Evolutionary conservation across 352 stramenopile species (phyloP), one percentile per base, ranked within the genome.

Genomic region (Phytophthora pinifolia): DNA sequence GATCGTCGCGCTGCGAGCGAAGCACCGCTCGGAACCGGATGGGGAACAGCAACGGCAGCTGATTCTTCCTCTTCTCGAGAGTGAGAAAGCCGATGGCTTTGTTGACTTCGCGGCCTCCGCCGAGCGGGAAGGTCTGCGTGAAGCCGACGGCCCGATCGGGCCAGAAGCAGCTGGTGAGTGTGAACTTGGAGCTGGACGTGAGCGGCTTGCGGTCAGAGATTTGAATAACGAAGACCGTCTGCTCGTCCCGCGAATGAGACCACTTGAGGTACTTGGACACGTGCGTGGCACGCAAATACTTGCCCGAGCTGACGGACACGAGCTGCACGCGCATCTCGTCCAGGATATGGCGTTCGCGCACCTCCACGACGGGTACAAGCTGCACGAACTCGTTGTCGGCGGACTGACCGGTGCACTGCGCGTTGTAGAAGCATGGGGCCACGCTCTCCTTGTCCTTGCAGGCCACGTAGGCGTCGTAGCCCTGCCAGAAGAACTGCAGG

Each of bases 231-330:
- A 88, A 88, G 22, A 88, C 70, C 1, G 77, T 84, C 52, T 84
- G 74, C 45, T 85, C 70, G 46, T 88, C 77, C 8, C 77, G 71
- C 13, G 65, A 41, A 8, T 55, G 60, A 1, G 77, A 88, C 77
- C 77, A 88, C 42, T 77, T 76, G n/a, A 88, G 67, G 44, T 72
- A 88, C 58, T 86, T 85, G 53, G 70, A 83, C 35, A 88, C 71
- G 48, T 74, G 72, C 17, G 74, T 81, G 17, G 62, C 77, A n/a
- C 77, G 72, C 44, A 88, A 38, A 42, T 81, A 88, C 48, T 83
- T 82, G 22, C 74, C 74, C 13, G 70, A 61, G 38, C 59, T 65
- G 2, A 65, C 70, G 7, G 67, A 83, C 37, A 86, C 65, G 31
- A 88, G 36, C 58, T 88, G 77, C 39, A 88, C 77, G 20, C 68